Percentiles rank a stretch among this genome's conserved stretches.
phyloP scores from a whole-genome alignment of 768 basidiomycete genomes.

The Leccinum subgranulosum region DNA sequence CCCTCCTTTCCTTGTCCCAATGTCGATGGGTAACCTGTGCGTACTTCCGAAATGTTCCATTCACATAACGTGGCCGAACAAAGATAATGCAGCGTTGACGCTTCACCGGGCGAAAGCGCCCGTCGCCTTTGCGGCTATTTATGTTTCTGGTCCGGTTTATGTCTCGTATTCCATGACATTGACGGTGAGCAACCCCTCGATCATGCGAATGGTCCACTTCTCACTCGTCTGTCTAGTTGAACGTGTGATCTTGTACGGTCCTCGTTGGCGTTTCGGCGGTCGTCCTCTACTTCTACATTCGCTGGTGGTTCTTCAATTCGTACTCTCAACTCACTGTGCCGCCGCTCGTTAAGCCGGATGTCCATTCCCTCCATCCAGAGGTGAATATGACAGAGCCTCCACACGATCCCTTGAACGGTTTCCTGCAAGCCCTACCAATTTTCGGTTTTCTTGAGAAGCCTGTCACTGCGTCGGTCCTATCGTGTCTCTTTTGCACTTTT shows the following conservation, averaged over 20 bases:
- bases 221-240: slow-evolving; percentile 49
- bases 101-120: slow-evolving; percentile 74
- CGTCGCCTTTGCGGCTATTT: slow-evolving; percentile 79
- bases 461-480: too few relatives aligned
- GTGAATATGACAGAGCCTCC: too few relatives aligned
- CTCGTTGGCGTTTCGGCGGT: slow-evolving; percentile 67
- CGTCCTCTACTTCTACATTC: slow-evolving; percentile 66
- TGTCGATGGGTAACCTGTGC: slow-evolving; percentile 83
- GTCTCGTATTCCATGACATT: slow-evolving; percentile 89
- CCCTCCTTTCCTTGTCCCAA: slow-evolving; percentile 73
- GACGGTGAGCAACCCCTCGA: slow-evolving; percentile 49
- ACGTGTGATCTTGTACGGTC: slow-evolving; percentile 87
- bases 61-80: slow-evolving; percentile 1
- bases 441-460: too few relatives aligned
- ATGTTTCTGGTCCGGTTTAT: slow-evolving; percentile 76
- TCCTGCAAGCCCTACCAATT: too few relatives aligned
- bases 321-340: too few relatives aligned
- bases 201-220: not conserved
- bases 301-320: too few relatives aligned
- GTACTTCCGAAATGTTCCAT: slow-evolving; percentile 31
- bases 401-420: too few relatives aligned
- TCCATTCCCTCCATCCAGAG: too few relatives aligned
- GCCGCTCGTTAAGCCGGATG: too few relatives aligned
- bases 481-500: too few relatives aligned
- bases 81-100: slow-evolving; percentile 60